These are phyloP conservation scores for Exophiala dermatitidis DNA, from an alignment of 2,329 filamentous ascomycete genomes.

Conservation along the genomic window DNA sequence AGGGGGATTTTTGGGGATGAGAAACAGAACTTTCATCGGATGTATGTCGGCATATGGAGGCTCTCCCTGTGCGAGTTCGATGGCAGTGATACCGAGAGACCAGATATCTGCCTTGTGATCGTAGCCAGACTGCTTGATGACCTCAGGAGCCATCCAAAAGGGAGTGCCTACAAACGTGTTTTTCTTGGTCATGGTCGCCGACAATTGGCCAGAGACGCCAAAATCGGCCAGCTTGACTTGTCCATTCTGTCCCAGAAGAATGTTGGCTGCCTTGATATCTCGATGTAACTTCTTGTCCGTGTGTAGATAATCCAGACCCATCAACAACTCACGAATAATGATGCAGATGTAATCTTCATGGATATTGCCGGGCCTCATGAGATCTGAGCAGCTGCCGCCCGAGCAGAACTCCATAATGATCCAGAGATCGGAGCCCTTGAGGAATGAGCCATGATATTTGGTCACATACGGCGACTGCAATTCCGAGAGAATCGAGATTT, in stretches of 20 bases:
- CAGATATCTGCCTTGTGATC: conserved; percentile 98
- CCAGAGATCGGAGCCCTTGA: conserved; percentile 94
- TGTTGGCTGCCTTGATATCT: conserved; percentile 95
- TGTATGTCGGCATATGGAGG: conserved; percentile 95
- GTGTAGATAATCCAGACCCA: conserved; percentile 88
- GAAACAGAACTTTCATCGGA: conserved; percentile 94
- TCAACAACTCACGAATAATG: conserved; percentile 79
- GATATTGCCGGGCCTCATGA: conserved; percentile 89
- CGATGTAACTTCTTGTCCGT: conserved; percentile 92
- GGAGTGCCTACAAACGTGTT: conserved; percentile 97
- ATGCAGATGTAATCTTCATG: conserved; percentile 96
- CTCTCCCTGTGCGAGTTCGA: conserved; percentile 85
- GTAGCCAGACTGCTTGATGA: conserved; percentile 97
- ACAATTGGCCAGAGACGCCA: conserved; percentile 90
- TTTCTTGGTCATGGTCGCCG: conserved; percentile 98
- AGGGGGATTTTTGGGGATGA: conserved; percentile 90
- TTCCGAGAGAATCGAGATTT: conserved; percentile 94
- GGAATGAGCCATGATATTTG: conserved; percentile 93
- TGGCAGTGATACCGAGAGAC: conserved; percentile 89
- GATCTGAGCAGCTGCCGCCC: conserved; percentile 87
- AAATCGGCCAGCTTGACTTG: conserved; percentile 98
- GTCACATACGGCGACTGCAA: conserved; percentile 94
- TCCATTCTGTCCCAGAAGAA: conserved; percentile 78
- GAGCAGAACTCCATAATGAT: conserved; percentile 99
- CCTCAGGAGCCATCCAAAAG: conserved; percentile 99